phyloP scores from a whole-genome alignment of 495 filamentous ascomycete genomes.

The Hypoxylon subgilvum region DNA sequence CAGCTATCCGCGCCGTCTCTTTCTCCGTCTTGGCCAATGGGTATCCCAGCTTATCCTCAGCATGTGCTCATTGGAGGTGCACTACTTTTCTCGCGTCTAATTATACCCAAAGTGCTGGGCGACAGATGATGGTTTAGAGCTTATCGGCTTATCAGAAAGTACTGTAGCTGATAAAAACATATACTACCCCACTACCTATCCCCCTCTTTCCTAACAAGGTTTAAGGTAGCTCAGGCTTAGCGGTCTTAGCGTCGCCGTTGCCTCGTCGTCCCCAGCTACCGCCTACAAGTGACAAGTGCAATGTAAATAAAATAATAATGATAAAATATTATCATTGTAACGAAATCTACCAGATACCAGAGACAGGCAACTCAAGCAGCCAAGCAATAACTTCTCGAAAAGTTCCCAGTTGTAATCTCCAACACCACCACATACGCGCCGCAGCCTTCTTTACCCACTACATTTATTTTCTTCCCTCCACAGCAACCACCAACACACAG shows the following conservation, averaged over 20 bases:
- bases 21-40: constrained; percentile 36
- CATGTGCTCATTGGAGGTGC: constrained; percentile 26
- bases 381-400: too few relatives aligned
- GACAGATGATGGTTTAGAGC: neutral
- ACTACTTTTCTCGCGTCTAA: constrained; percentile 16
- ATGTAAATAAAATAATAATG: constrained; percentile 36
- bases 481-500: constrained; percentile 13
- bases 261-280: constrained; percentile 26
- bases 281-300: constrained; percentile 5
- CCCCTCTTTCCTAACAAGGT: neutral
- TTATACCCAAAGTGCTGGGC: neutral
- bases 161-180: constrained; percentile 17
- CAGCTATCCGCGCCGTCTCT: constrained; percentile 36
- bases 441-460: neutral
- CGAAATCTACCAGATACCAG: too few relatives aligned
- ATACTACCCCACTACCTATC: neutral
- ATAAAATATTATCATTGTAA: too few relatives aligned
- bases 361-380: too few relatives aligned
- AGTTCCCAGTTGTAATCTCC: too few relatives aligned
- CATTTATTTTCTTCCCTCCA: neutral
- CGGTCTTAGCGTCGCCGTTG: constrained; percentile 10
- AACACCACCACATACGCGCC: too few relatives aligned
- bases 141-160: constrained; percentile 11
- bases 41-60: constrained; percentile 13
- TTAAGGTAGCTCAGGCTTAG: neutral